Base-by-base conservation (phyloP, 345 rosid genomes). In the Syzygium jambos region DNA sequence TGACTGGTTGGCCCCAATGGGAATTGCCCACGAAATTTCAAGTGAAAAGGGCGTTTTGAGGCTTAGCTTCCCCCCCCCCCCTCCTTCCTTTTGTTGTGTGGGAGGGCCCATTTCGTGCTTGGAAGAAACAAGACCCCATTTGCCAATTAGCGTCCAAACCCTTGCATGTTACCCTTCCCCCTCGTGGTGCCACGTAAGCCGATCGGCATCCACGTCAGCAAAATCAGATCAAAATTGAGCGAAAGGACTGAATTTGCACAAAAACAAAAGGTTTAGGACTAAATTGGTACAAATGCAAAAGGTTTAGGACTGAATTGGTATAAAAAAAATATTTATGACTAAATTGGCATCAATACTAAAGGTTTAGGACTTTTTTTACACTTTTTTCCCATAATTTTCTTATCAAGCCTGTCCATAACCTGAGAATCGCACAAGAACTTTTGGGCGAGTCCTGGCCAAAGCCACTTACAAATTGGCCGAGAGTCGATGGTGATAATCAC, bases 151-250 rank as follows among this genome's bases (percentile, higher is more conserved):
- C 84, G 85, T 88, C 89, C 91, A 5, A 86, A 5, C n/a, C n/a
- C 57, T 87, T 89, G 91, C 94, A 93, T 87, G 93, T 92, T 93
- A 89, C 94, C 89, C 89, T 92, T 38, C 41, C 2, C 38, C 34
- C 78, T 65, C 78, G 78, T 68, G 94, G 92, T 34, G 38, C 38
- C 38, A 34, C 38, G 38, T 34, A 34, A 34, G 38, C 38, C 38
- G 38, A 34, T 34, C 38, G 38, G 38, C 38, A 3, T 34, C 38
- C 38, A 34, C 38, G 38, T 34, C 38, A 34, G 38, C 38, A 34
- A 34, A 34, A 34, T 34, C 38, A 34, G 38, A 34, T 34, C 38
- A 34, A 34, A 34, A 34, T 34, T 34, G 38, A 34, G 38, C 38
- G 38, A 38, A 38, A 38, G 3, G 41, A 38, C 41, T 38, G 4